Conservation (phyloP, 2,329 filamentous ascomycete genomes). For the Purpureocillium takamizusanense region DNA sequence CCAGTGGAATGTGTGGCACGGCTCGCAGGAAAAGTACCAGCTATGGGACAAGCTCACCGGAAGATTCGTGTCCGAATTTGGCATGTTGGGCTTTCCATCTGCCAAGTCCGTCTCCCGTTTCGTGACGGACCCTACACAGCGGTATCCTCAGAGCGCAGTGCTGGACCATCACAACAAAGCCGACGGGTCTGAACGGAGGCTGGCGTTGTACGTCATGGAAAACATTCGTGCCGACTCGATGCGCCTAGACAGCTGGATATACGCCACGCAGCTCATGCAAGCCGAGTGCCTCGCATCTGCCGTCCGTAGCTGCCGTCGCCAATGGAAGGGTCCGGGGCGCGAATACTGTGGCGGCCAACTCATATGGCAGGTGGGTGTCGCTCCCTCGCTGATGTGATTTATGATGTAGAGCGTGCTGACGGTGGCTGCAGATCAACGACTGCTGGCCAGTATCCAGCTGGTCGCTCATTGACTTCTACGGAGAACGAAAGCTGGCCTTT, state of each 20-base stretch:
- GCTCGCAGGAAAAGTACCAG: slow-evolving; percentile 61
- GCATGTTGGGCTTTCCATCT: slow-evolving; percentile 55
- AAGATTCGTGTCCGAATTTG: slow-evolving; percentile 74
- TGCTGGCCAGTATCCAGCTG: too few species aligned
- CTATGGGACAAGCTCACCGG: slow-evolving; percentile 61
- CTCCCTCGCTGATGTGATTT: not conserved
- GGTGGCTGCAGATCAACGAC: not conserved
- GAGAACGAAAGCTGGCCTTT: too few species aligned
- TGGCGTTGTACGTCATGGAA: slow-evolving; percentile 64
- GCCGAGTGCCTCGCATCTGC: slow-evolving; percentile 35
- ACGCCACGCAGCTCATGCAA: slow-evolving; percentile 34
- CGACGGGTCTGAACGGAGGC: slow-evolving; percentile 61
- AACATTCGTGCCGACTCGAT: slow-evolving; percentile 43
- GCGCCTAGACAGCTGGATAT: not conserved
- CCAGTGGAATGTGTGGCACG: slow-evolving; percentile 75
- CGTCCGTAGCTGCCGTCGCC: slow-evolving; percentile 43
- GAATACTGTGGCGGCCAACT: slow-evolving; percentile 46
- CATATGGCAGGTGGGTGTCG: slow-evolving; percentile 46
- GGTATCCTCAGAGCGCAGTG: slow-evolving; percentile 58
- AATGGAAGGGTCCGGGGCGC: slow-evolving; percentile 48
- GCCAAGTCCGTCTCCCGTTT: slow-evolving; percentile 60
- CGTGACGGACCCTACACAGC: slow-evolving; percentile 42
- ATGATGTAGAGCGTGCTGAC: slow-evolving; percentile 1
- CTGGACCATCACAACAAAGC: slow-evolving; percentile 77
- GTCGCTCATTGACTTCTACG: too few species aligned